A percentile compares a stretch with the other conserved stretches of the same genome.
Conservation (phyloP, 1,284 basidiomycete genomes). For the Cryptococcus deneoformans region DNA sequence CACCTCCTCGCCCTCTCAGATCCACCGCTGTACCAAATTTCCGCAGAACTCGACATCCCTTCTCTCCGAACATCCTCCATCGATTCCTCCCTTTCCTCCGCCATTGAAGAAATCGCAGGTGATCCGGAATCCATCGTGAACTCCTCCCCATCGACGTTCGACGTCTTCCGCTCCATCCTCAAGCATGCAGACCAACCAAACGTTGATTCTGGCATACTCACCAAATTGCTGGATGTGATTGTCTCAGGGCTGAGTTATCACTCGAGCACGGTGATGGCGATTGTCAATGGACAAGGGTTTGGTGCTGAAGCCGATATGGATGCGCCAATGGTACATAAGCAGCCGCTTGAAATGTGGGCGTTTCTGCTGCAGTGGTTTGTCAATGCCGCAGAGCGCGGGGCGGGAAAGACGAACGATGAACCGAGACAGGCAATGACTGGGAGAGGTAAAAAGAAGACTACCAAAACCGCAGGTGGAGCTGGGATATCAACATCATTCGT, state of each 20-base stretch:
- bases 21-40: constrained; percentile 59
- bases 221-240: constrained; percentile 41
- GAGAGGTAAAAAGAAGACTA: constrained; percentile 59
- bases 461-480: constrained; percentile 6
- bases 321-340: constrained; percentile 64
- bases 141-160: constrained; percentile 59
- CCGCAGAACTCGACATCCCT: constrained; percentile 62
- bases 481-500: constrained; percentile 55
- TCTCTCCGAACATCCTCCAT: constrained; percentile 53
- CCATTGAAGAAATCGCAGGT: constrained; percentile 70
- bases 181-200: constrained; percentile 44
- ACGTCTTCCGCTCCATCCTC: constrained; percentile 72
- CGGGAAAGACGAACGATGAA: constrained; percentile 46
- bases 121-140: constrained; percentile 67
- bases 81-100: constrained; percentile 48
- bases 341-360: constrained; percentile 78
- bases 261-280: constrained; percentile 31
- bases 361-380: constrained; percentile 87
- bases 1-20: constrained; percentile 64
- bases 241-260: constrained; percentile 33
- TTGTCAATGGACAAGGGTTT: constrained; percentile 19
- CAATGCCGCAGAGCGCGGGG: constrained; percentile 68
- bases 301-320: constrained; percentile 60
- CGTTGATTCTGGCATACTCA: constrained; percentile 32
- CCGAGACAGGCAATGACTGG: constrained; percentile 5